phyloP scores from a whole-genome alignment of 768 basidiomycete species.

The Chalciporus piperatus region DNA sequence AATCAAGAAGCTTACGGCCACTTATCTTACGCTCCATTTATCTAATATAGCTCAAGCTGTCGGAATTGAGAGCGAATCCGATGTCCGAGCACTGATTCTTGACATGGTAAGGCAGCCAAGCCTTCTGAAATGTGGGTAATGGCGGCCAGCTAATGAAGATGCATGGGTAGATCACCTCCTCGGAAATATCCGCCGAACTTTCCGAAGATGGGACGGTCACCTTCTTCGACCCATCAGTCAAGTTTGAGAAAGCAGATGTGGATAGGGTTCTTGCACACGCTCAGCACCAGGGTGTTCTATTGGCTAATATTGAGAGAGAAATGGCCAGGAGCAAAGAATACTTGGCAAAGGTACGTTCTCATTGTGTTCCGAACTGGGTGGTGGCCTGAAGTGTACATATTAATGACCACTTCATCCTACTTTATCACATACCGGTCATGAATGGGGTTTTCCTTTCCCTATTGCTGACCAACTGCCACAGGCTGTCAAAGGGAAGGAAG shows the following conservation, averaged over 20 bases:
- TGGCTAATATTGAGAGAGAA: slow-evolving; percentile 25
- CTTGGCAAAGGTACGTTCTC: slow-evolving; percentile 55
- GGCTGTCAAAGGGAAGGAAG: slow-evolving; percentile 32
- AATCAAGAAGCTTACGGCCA: slow-evolving; percentile 75
- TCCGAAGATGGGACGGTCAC: slow-evolving; percentile 69
- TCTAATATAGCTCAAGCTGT: slow-evolving; percentile 60
- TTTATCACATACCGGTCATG: neutral
- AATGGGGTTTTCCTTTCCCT: too few species aligned
- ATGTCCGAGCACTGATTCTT: slow-evolving; percentile 57
- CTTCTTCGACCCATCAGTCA: slow-evolving; percentile 63
- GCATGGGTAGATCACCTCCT: slow-evolving; percentile 58
- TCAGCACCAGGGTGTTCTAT: slow-evolving; percentile 42
- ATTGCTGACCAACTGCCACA: slow-evolving; percentile 2
- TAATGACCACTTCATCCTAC: neutral
- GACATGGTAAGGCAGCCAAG: slow-evolving; percentile 60
- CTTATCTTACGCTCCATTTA: slow-evolving; percentile 77
- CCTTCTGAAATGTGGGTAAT: neutral
- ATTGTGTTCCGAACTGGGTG: neutral
- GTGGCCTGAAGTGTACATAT: too few species aligned
- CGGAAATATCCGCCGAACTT: slow-evolving; percentile 68
- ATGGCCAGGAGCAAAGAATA: slow-evolving; percentile 69
- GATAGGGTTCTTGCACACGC: slow-evolving; percentile 53
- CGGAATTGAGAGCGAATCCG: slow-evolving; percentile 45
- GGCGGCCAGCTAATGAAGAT: neutral
- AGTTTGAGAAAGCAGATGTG: slow-evolving; percentile 58